Conservation (phyloP, 2,329 filamentous ascomycete genomes). For the Venturia asperata region DNA sequence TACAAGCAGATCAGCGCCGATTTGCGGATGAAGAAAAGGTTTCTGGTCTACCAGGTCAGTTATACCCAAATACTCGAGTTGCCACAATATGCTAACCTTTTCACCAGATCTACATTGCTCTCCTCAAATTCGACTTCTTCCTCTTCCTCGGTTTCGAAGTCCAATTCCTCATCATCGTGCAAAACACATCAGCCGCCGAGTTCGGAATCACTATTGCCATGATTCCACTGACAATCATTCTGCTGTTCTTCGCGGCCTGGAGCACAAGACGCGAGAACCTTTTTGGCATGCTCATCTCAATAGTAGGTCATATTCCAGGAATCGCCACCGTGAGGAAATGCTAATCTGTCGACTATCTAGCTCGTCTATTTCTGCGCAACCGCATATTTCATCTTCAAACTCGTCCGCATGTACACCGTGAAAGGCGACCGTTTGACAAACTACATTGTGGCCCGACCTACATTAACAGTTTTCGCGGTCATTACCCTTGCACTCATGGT, state of each 20-base stretch:
- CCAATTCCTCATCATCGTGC: conserved; percentile 91
- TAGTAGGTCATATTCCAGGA: conserved; percentile 43
- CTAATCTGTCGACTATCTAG: conserved; percentile 28
- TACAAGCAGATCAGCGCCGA: conserved; percentile 99
- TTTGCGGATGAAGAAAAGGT: conserved; percentile 91
- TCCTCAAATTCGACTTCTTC: conserved; percentile 99
- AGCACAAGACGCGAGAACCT: conserved; percentile 80
- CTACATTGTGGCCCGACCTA: conserved; percentile 75
- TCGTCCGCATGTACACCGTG: conserved; percentile 81
- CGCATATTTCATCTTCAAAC: conserved; percentile 96
- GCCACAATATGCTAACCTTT: conserved; percentile 23
- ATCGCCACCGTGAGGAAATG: background rate
- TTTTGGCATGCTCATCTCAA: conserved; percentile 66
- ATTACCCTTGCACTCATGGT: conserved; percentile 86
- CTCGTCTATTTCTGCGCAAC: conserved; percentile 80
- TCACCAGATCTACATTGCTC: conserved; percentile 82
- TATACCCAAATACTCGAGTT: conserved; percentile 17
- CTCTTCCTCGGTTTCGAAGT: conserved; percentile 99
- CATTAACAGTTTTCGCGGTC: conserved; percentile 86
- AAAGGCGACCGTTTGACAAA: conserved; percentile 42
- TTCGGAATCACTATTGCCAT: conserved; percentile 82
- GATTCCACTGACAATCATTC: conserved; percentile 82
- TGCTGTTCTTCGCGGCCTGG: conserved; percentile 76
- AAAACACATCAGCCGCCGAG: conserved; percentile 59
- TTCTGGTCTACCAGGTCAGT: conserved; percentile 86